Base-by-base conservation (phyloP, 352 stramenopile genomes). In the Aphanomyces astaci region DNA sequence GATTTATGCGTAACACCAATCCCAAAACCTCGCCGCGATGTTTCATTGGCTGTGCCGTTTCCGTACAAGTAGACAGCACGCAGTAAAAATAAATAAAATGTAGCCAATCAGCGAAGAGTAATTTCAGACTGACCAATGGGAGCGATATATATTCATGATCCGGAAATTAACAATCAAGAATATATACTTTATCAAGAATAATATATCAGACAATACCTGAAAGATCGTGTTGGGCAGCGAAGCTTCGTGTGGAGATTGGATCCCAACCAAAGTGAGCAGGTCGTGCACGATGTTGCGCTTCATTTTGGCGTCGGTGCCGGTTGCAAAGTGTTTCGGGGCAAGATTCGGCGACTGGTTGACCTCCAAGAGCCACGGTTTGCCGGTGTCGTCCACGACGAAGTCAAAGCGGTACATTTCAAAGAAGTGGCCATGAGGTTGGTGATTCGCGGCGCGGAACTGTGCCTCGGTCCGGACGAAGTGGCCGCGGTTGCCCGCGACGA, bases 391-490 rank as follows among this genome's bases (percentile, higher is more conserved):
- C 25, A 99, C 74, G 76, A 99, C 92, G 53, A 99, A 93, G 69
- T 99, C 95, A 67, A 98, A 91, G 25, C 92, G 96, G 63, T 97
- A 87, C 19, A 99, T 76, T 69, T 98, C 94, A 71, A 99, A 97
- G 63, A 96, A 98, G 63, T 73, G 75, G 24, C 0, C 71, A 0
- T 71, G 48, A 4, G 72, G 57, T 30, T 72, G 78, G 24, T 82
- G 62, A 15, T 65, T 56, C 31, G 65, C 52, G 17, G 78, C 81
- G 55, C 84, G 76, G 46, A 92, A 60, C 55, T 81, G 83, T 27
- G 28, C 48, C 49, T 85, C 74, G 24, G 79, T 66, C 4, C 48
- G 48, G 11, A 24, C 10, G 27, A 92, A 83, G 25, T 80, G 66
- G 0, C 73, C 75, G 9, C 83, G 82, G 39, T 63, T 89, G 73